These are phyloP conservation scores for Tubosaeta sp. DNA, from an alignment of 768 basidiomycete genomes.

Conservation along the genomic window DNA sequence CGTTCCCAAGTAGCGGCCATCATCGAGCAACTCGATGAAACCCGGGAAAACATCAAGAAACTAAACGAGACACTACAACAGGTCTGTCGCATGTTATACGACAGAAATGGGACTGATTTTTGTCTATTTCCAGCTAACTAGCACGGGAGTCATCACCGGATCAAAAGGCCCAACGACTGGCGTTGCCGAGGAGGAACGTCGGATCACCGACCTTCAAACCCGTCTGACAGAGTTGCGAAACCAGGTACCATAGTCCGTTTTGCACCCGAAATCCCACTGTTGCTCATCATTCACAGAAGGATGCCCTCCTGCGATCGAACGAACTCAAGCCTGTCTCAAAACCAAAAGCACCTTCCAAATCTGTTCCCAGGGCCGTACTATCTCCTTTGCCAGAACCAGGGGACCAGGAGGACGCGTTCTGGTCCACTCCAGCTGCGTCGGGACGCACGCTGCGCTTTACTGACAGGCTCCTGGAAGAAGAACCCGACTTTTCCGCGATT, in stretches of 20 bases:
- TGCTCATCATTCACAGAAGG: conserved; percentile 21
- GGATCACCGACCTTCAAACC: conserved; percentile 39
- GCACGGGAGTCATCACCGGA: conserved; percentile 10
- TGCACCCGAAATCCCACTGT: background rate
- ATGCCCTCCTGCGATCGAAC: conserved; percentile 22
- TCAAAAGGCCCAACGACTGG: conserved; percentile 26
- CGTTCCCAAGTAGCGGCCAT: conserved; percentile 37
- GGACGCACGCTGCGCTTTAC: conserved; percentile 60
- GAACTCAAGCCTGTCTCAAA: conserved; percentile 8
- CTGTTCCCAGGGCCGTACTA: conserved; percentile 9
- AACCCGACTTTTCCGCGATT: conserved; percentile 49
- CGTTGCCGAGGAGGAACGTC: conserved; percentile 38
- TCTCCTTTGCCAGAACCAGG: conserved; percentile 25
- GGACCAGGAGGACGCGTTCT: conserved; percentile 54
- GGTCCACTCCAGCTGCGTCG: conserved; percentile 52
- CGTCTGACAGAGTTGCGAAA: conserved; percentile 38
- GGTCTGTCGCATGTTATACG: conserved; percentile 28
- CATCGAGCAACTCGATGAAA: conserved; percentile 35
- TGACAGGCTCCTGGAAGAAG: conserved; percentile 60
- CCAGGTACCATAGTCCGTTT: conserved; percentile 29
- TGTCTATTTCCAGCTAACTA: conserved; percentile 13
- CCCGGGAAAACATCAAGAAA: conserved; percentile 34
- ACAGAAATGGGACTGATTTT: conserved; percentile 2
- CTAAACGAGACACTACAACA: conserved; percentile 36
- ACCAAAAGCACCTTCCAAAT: conserved; percentile 10